phyloP scores from a whole-genome alignment of 495 filamentous ascomycete species.

The Collariella sp. region DNA sequence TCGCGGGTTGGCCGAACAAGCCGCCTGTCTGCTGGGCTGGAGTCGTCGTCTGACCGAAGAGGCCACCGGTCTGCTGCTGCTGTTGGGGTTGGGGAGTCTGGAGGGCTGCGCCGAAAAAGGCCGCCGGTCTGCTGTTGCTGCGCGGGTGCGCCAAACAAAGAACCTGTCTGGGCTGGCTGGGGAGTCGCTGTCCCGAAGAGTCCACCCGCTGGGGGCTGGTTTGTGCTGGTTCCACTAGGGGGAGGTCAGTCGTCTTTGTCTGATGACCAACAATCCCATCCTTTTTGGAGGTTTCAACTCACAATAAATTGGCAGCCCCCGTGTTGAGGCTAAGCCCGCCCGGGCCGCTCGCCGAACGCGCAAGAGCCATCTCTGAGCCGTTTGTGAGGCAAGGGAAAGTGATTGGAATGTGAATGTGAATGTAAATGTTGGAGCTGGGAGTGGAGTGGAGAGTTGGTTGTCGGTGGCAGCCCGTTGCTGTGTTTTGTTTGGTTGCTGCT shows the following conservation, averaged over 20 bases:
- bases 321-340: slow-evolving; percentile 72
- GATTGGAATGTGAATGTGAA: no score
- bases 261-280: not conserved
- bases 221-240: slow-evolving; percentile 32
- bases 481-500: slow-evolving; percentile 9
- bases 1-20: slow-evolving; percentile 21
- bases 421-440: not conserved
- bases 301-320: slow-evolving; percentile 61
- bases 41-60: slow-evolving; percentile 12
- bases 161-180: slow-evolving; percentile 30
- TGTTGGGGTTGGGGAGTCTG: slow-evolving; percentile 9
- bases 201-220: slow-evolving; percentile 35
- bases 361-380: slow-evolving; percentile 36
- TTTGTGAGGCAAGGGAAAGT: slow-evolving; percentile 4
- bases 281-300: slow-evolving; percentile 18
- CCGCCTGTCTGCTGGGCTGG: slow-evolving; percentile 22
- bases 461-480: slow-evolving; percentile 1
- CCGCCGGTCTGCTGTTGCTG: slow-evolving; percentile 36
- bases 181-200: slow-evolving; percentile 39
- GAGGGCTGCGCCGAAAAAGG: slow-evolving; percentile 27
- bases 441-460: slow-evolving; percentile 5
- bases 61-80: slow-evolving; percentile 12
- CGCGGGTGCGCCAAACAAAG: slow-evolving; percentile 41
- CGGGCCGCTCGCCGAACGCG: slow-evolving; percentile 56
- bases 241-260: not conserved